Conservation (phyloP, 306 rosid species). For the Lathyrus aphaca region DNA sequence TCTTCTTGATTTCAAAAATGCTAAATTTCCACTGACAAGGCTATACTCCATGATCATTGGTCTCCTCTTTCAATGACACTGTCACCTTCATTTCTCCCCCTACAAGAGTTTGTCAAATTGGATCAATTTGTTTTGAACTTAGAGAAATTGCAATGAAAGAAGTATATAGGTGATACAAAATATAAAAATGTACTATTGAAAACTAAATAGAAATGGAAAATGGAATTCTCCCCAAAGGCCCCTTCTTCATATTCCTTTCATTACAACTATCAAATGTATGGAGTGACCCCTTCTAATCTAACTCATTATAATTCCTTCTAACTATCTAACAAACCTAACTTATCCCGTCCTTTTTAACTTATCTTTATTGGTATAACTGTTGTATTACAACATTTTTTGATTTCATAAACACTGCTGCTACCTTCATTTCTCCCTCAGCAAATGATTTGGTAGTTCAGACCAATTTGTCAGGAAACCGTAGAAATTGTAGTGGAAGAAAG, state of each 20-base stretch:
- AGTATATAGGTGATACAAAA: not conserved
- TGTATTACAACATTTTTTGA: not conserved
- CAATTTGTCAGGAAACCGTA: constrained; percentile 4
- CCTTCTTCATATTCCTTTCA: not conserved
- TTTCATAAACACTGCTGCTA: constrained; percentile 1
- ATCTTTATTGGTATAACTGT: not conserved
- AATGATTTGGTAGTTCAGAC: not conserved
- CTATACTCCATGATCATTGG: not conserved
- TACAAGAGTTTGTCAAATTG: not conserved
- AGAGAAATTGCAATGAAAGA: constrained; percentile 2
- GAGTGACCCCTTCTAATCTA: not conserved
- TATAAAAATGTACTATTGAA: not conserved
- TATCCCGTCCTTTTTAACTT: not conserved
- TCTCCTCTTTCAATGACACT: not conserved
- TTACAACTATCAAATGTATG: not conserved
- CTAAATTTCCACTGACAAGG: not conserved
- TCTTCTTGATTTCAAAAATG: not conserved
- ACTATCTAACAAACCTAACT: not conserved
- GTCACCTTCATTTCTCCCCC: constrained; percentile 5
- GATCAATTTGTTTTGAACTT: not conserved
- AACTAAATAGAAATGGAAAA: not conserved
- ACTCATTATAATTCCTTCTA: not conserved
- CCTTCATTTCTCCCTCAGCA: constrained; percentile 10
- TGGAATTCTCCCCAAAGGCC: not conserved
- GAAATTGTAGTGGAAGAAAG: not conserved